Base-by-base conservation (phyloP, 2,329 filamentous ascomycete genomes). In the Teratosphaeria pseudoeucalypti region DNA sequence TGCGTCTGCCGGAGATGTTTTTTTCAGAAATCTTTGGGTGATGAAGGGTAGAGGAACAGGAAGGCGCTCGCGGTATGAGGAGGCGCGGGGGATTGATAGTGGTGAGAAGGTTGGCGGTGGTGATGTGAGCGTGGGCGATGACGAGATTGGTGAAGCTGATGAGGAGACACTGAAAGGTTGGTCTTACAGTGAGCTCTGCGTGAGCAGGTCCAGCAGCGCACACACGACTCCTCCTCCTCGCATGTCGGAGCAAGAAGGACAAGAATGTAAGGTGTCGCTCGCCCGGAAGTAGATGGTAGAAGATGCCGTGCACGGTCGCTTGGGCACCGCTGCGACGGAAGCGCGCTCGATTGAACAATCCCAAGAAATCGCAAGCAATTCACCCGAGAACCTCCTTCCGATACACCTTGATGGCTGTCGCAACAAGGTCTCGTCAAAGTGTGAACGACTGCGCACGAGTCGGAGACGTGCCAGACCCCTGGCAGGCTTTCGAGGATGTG, bases 121-220 rank as follows among this genome's bases (percentile, higher is more conserved):
- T 14, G 23, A 39, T 43, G 34, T n/a, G n/a, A 9, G 27, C 3
- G n/a, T n/a, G 14, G 19, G 19, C 39, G 26, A 57, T 29, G 37
- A 32, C n/a, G 27, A 26, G 54, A 32, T 23, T 34, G 37, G 37
- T 43, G 34, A 27, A 52, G 26, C n/a, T 43, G 39, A 29, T 29
- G 47, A 58, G 6, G 47, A 58, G 49, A 58, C 56, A 58, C 47
- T 34, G 27, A 32, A 23, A 39, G 54, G 10, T 47, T n/a, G 9
- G 56, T 58, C 56, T 58, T 58, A 58, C 56, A 49, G 19, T 49
- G 43, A 49, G 19, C 16, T 49, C 43, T 49, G 43, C 43, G 43
- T 19, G 43, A 49, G 43, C 43, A 49, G 43, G n/a, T 49, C 43
- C n/a, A 49, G n/a, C 43, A 49, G 43, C 43, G 43, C 43, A 23